Evolutionary conservation across 208 protist species (phyloP).

Genomic region (Acanthamoeba culbertsoni): DNA sequence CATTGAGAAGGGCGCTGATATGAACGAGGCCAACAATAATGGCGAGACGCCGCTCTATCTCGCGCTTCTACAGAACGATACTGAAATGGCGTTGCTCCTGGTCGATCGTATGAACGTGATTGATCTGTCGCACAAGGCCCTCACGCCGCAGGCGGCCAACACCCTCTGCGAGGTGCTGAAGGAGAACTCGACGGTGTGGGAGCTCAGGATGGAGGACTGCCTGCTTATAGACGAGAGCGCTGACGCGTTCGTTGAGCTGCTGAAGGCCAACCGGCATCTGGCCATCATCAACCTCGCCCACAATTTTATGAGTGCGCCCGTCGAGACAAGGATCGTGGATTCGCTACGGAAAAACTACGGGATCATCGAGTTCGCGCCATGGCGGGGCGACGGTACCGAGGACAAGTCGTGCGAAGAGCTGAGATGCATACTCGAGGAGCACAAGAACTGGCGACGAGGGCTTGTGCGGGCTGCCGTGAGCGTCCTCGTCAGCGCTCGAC

Average conservation of each 20-base stretch:
- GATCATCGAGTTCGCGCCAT: not conserved
- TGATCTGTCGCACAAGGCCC: not conserved
- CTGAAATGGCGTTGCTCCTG: not conserved
- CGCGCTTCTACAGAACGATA: not conserved
- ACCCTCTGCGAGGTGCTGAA: not conserved
- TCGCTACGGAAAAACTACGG: not conserved
- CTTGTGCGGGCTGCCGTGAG: not conserved
- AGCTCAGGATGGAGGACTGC: not conserved
- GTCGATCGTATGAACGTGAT: not conserved
- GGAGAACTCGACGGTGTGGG: not conserved
- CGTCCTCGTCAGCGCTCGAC: not conserved
- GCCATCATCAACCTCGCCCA: not conserved
- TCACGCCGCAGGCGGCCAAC: not conserved
- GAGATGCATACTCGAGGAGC: not conserved
- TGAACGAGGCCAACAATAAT: not conserved
- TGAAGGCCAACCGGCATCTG: not conserved
- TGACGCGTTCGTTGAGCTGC: not conserved
- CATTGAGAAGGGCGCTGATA: not conserved
- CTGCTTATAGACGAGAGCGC: not conserved
- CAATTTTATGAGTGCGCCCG: not conserved
- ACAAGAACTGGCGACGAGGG: not conserved
- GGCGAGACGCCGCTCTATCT: not conserved
- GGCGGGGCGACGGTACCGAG: not conserved
- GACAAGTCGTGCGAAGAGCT: not conserved
- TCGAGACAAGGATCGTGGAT: not conserved